These are phyloP conservation scores for Lasiosphaeria ovina DNA, from an alignment of 495 filamentous ascomycete genomes.

Conservation along the genomic window DNA sequence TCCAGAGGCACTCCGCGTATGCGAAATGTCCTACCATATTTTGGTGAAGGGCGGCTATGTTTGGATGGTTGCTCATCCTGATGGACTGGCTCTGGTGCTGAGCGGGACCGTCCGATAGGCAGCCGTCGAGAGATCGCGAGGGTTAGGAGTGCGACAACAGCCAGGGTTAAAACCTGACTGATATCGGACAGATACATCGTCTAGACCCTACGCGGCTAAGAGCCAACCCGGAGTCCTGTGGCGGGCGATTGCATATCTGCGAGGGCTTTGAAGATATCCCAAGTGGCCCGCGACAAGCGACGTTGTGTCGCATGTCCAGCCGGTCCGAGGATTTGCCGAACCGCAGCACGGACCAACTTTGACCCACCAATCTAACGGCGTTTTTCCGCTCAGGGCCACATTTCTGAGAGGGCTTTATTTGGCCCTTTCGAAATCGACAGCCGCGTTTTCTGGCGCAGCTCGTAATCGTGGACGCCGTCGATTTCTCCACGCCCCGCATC, in stretches of 20 bases:
- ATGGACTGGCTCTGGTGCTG: conserved; percentile 4
- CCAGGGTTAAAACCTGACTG: conserved; percentile 5
- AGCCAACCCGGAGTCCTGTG: conserved; percentile 4
- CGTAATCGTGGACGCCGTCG: conserved; percentile 79
- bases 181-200: conserved; percentile 4
- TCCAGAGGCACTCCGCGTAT: conserved; percentile 9
- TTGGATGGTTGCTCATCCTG: conserved; percentile 6
- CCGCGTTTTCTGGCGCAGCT: conserved; percentile 50
- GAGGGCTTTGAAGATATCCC: conserved; percentile 2
- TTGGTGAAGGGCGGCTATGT: conserved; percentile 5
- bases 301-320: conserved; percentile 4
- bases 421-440: conserved; percentile 6
- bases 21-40: conserved; percentile 6
- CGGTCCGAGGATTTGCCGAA: conserved; percentile 8
- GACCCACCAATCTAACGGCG: conserved; percentile 5
- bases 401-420: conserved; percentile 6
- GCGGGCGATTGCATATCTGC: conserved; percentile 2
- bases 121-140: conserved; percentile 6
- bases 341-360: conserved; percentile 6
- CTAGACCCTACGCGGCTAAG: conserved; percentile 1
- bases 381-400: conserved; percentile 2
- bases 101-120: conserved; percentile 5
- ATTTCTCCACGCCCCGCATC: conserved; percentile 91
- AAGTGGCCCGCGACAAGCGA: conserved; percentile 6
- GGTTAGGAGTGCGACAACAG: conserved; percentile 5